Evolutionary conservation across 2,329 filamentous ascomycete species (phyloP), one percentile per base, ranked within the genome.

Genomic region (Diaporthe citrichinensis): DNA sequence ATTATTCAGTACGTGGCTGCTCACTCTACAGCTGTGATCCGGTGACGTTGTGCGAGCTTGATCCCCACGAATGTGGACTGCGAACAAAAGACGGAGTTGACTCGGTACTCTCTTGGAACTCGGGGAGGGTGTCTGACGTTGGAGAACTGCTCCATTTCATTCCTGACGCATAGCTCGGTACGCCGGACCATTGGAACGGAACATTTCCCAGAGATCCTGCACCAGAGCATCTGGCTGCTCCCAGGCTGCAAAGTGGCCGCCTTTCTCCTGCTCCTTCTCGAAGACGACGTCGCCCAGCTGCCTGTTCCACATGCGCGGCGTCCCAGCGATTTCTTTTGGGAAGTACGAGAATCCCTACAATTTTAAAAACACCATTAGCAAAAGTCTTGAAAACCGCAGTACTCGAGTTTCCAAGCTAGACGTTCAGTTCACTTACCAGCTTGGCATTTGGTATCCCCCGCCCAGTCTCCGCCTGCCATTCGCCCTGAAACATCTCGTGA

Each of bases 171-270:
- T 1, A 14, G 41, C 57, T 31, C 41, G 55, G 15, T 61, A 41
- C 10, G 69, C 69, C 14, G 69, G 55, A 9, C 41, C 69, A 36
- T 51, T 58, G 17, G 51, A 53, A 17, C 88, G 87, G 83, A 92
- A 92, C 90, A 93, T 92, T 9, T 84, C 84, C 76, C 84, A 84
- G 72, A 93, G 76, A 79, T 93, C 91, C 4, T 81, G 81, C 0
- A 85, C 88, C 34, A 93, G 82, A 4, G 85, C 82, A n/a, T 89
- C 84, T 0, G 92, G 91, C n/a, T 83, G 83, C 81, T 93, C 91
- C 79, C 87, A 89, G 0, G 91, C 88, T 1, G 90, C 90, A 79
- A 93, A 93, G 80, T 93, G 91, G 0, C 91, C 91, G 0, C 90
- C 90, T 5, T 84, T 84, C 0, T 86, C 81, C 59, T 90, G 87